Base-by-base conservation (phyloP, 2,329 filamentous ascomycete species). In the Microsporum audouinii region DNA sequence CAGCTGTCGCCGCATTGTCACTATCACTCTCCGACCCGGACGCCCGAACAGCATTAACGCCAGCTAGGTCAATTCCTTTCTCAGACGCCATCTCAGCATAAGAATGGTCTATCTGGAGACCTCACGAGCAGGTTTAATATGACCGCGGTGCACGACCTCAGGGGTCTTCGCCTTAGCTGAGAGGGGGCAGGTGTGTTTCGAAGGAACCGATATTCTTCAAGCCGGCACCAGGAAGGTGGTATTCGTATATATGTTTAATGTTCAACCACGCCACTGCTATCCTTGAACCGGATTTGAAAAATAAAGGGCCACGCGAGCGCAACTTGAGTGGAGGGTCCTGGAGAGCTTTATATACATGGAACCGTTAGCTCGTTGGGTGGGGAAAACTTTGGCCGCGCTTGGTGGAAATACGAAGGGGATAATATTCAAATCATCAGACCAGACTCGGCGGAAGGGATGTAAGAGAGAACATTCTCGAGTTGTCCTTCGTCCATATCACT, bases 1-100 rank as follows among this genome's bases (percentile, higher is more conserved):
- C 70, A 36, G 71, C 67, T 64, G 69, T 12, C 49, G 49, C 12
- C 27, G 14, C 49, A 53, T 53, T 53, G 12, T 34, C 27, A 34
- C 49, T 27, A 14, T 53, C 49, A 34, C 49, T 53, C 31, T 34
- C 49, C 4, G 27, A 27, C 3, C 12, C 27, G 2, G 49, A 53
- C 6, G 29, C 4, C 14, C 27, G 49, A 53, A 27, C 29, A 33
- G 49, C 12, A 14, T 31, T 27, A 33, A 34, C 27, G 17, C 29
- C 33, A 10, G 6, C 29, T 1, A 27, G 4, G 17, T 53, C 49
- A 14, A 53, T 53, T 6, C 14, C 31, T 6, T 53, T 27, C 27
- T 53, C 49, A 5, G 49, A 53, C 49, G 49, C 49, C 49, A 53
- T 53, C 29, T 23, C 12, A 33, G 33, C 12, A n/a, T 10, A 1